Base-by-base conservation (phyloP, 257 asterid genomes). In the Scutellaria baicalensis region DNA sequence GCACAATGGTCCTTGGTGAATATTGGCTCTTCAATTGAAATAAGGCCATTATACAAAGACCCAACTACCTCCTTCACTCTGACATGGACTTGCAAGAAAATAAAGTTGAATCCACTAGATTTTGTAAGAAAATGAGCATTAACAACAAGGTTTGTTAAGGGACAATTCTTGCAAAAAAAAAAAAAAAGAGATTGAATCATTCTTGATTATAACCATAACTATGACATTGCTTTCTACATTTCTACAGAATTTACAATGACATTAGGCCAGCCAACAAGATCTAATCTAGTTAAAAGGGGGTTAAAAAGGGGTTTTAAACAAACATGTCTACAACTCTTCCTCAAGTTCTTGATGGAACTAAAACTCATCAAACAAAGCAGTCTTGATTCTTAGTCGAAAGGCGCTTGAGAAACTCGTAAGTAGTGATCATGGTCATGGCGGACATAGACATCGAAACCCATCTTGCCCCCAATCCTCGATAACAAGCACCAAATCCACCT, bases 391-490 rank as follows among this genome's bases (percentile, higher is more conserved):
- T 94, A 14, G 99, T 68, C 0, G 99, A 94, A 17, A 91, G 75
- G 72, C 96, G 67, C 80, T 94, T 94, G 66, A 94, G 88, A 50
- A 91, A 94, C 95, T 94, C 99, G 11, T 94, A 94, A 7, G 97
- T 94, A 6, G 98, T 94, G 83, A 94, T 88, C 99, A 94, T 94
- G 27, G 97, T 91, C 11, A 87, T 86, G 0, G 99, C 99, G 39
- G 99, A 91, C 97, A 91, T 45, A 0, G 99, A 86, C 99, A 94
- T 91, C 4, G 97, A 94, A 59, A 89, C 96, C 98, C 97, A 94
- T 75, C 99, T 94, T 1, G 98, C 97, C 20, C 90, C 96, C 47
- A 94, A 80, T 40, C 99, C 99, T 80, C 97, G 79, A 66, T 94
- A 94, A 75, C 98, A 94, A 70, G 99, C 99, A 55, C 92, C 59